Evolutionary conservation across 805 yeast genomes (phyloP), one percentile per base, ranked within the genome.

Genomic region (Metschnikowia koreensis): DNA sequence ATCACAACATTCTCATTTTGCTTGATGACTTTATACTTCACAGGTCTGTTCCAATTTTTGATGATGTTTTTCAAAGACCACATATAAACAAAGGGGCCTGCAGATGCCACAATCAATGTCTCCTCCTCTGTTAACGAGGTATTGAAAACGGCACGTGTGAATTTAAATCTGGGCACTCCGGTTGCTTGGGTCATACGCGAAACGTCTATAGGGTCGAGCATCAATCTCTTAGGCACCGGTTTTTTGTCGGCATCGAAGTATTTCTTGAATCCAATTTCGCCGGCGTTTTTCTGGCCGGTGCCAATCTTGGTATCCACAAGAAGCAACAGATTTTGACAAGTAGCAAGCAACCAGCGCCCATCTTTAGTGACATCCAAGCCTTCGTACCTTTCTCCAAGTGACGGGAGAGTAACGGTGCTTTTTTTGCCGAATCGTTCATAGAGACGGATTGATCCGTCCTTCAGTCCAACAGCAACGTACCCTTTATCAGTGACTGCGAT

Each of bases 301-400:
- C 81, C 82, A 52, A 86, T 82, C 38, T 76, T 71, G 12, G 84
- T 73, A 67, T 90, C 94, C 54, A 89, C 75, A 42, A 91, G 75
- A 48, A 91, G 71, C 54, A 91, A 69, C 62, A 87, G 88, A 1
- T 82, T 80, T 60, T 78, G 75, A 71, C 93, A 88, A 0, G 97
- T 91, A 1, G 91, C 94, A 53, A 91, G 71, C 40, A 90, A 62
- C 86, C 90, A 91, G 59, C 81, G 76, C 53, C 97, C 97, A 65
- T 87, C 92, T 17, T 86, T 81, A 6, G 96, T 83, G 1, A 81
- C 82, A 53, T 87, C 92, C 16, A 88, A 60, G 22, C 87, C 87
- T 38, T 77, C 69, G 46, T 87, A 81, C 1, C 82, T 73, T 59
- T 90, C 96, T 27, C 97, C 97, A 38, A 90, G 71, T 0, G 94